These are phyloP conservation scores for Hamamelis virginiana DNA, from an alignment of 164 flowering plant species.

Conservation along the genomic window DNA sequence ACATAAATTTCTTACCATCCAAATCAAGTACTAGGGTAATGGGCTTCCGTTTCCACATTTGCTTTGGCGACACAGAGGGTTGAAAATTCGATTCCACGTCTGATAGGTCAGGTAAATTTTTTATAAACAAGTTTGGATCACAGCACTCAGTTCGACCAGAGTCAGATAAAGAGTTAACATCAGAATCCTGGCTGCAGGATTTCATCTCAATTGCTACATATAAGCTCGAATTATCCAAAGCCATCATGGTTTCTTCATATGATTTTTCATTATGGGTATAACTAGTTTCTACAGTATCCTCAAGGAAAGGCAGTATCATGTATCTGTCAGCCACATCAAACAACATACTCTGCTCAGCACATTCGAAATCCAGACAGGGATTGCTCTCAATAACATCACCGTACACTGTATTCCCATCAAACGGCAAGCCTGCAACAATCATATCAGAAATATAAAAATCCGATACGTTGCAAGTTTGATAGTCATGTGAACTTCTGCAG, in stretches of 20 bases:
- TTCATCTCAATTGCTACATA: constrained; percentile 53
- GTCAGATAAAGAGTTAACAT: constrained; percentile 30
- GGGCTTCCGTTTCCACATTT: constrained; percentile 45
- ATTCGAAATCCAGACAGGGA: constrained; percentile 43
- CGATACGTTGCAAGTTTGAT: constrained; percentile 58
- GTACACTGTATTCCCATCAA: constrained; percentile 35
- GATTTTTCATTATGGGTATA: constrained; percentile 27
- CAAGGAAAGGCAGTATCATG: constrained; percentile 66
- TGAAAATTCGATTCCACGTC: constrained; percentile 44
- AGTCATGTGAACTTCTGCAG: constrained; percentile 42
- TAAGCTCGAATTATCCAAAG: constrained; percentile 46
- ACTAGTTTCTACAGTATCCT: constrained; percentile 48
- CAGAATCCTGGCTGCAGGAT: constrained; percentile 43
- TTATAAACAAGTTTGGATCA: constrained; percentile 65
- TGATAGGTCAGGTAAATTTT: constrained; percentile 60
- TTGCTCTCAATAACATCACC: constrained; percentile 29
- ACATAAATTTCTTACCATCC: constrained; percentile 62
- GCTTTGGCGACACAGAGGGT: constrained; percentile 44
- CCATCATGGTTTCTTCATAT: constrained; percentile 32
- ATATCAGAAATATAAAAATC: constrained; percentile 72
- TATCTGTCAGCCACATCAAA: constrained; percentile 58
- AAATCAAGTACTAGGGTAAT: constrained; percentile 94
- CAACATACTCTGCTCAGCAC: constrained; percentile 42
- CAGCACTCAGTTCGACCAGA: constrained; percentile 51
- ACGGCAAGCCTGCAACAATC: constrained; percentile 48